These are phyloP conservation scores for Dipteronia dyeriana DNA, from an alignment of 345 rosid genomes.

Conservation along the genomic window DNA sequence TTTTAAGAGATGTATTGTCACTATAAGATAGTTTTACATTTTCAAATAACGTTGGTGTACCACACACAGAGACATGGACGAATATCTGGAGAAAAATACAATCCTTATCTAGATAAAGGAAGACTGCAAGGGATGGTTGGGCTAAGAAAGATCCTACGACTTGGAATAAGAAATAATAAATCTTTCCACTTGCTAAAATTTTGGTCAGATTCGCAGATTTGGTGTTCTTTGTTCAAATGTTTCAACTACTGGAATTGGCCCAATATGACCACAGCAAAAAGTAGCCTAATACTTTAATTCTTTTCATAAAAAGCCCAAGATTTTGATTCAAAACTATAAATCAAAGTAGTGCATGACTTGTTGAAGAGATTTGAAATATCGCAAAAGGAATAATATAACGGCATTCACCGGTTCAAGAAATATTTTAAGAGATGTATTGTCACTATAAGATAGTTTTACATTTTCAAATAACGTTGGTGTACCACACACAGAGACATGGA, in stretches of 20 bases:
- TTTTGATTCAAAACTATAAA: background rate
- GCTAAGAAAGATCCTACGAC: background rate
- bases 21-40: background rate
- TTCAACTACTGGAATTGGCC: background rate
- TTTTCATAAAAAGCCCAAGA: too few relatives aligned
- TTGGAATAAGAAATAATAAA: background rate
- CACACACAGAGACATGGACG: background rate
- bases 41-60: background rate
- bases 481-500: background rate
- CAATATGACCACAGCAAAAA: background rate
- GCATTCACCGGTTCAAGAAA: too few relatives aligned
- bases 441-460: background rate
- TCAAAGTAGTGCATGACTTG: too few relatives aligned
- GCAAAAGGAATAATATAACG: too few relatives aligned
- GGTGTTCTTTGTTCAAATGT: background rate
- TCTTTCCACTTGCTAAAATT: background rate
- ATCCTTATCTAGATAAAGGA: background rate
- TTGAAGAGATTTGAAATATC: too few relatives aligned
- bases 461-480: background rate
- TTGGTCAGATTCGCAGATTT: background rate
- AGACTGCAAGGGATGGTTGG: background rate
- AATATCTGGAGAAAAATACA: background rate
- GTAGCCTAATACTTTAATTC: background rate
- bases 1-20: background rate
- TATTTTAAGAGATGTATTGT: too few relatives aligned